Conservation (phyloP, 192 early-diverging fungal species). For the Coemansia sp. region DNA sequence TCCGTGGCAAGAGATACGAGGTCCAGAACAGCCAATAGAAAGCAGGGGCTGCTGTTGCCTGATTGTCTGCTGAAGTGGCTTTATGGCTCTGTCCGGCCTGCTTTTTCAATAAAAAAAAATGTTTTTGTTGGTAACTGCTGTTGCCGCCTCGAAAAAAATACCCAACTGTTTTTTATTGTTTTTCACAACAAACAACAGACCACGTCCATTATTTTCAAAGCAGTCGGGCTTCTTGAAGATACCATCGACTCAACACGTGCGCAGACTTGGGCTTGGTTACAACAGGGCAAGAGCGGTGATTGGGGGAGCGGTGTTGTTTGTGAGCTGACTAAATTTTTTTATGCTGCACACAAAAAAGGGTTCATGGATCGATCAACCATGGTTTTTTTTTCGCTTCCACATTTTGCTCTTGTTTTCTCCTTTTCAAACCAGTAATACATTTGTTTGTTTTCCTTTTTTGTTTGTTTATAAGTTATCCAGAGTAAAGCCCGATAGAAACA, state of each 20-base stretch:
- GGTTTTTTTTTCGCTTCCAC: neutral
- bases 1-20: constrained; percentile 80
- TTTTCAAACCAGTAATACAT: constrained; percentile 3
- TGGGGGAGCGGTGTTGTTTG: too few relatives aligned
- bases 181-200: neutral
- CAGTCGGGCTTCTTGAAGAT: too few relatives aligned
- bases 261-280: too few relatives aligned
- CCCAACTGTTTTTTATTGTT: neutral
- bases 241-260: too few relatives aligned
- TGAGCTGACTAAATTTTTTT: too few relatives aligned
- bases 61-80: neutral
- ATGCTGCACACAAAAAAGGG: too few relatives aligned
- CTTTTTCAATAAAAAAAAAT: neutral
- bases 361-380: too few relatives aligned
- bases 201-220: too few relatives aligned
- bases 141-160: neutral
- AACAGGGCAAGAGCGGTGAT: too few relatives aligned
- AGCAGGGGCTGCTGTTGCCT: neutral
- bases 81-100: neutral
- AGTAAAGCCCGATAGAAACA: neutral
- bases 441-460: constrained; percentile 6
- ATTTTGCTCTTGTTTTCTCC: neutral
- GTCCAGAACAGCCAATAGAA: constrained; percentile 42
- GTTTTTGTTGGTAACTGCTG: neutral
- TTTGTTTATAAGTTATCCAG: neutral